Conservation (phyloP, 2,329 filamentous ascomycete species). For the Xylaria arbuscula region DNA sequence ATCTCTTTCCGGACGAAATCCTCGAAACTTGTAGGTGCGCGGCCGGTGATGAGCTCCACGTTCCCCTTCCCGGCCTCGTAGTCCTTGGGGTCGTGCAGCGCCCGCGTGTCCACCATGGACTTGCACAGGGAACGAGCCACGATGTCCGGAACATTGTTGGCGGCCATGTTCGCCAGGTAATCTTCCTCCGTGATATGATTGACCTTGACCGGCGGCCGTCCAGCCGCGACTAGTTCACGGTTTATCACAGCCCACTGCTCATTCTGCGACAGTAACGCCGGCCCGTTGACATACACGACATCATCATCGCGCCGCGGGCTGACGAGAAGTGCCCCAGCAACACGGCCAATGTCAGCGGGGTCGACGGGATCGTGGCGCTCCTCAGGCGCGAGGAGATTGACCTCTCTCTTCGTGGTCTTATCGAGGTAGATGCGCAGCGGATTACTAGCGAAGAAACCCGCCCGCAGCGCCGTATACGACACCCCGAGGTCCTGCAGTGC, state of each 20-base stretch:
- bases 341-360: slow-evolving; percentile 8
- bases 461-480: slow-evolving; percentile 2
- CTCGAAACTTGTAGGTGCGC: slow-evolving; percentile 11
- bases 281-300: slow-evolving; percentile 11
- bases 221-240: slow-evolving; percentile 1
- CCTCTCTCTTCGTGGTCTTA: slow-evolving; percentile 6
- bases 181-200: slow-evolving; percentile 7
- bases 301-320: not conserved
- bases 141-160: not conserved
- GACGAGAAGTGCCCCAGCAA: slow-evolving; percentile 6
- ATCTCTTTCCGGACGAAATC: slow-evolving; percentile 15
- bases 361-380: slow-evolving; percentile 10
- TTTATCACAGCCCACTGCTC: slow-evolving; percentile 17
- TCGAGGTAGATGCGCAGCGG: slow-evolving; percentile 15
- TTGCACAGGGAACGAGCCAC: slow-evolving; percentile 7
- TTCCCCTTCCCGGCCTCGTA: slow-evolving; percentile 3
- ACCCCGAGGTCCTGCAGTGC: slow-evolving; percentile 9
- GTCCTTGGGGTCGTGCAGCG: slow-evolving; percentile 10
- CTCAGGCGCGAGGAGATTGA: slow-evolving; percentile 10
- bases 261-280: slow-evolving; percentile 8
- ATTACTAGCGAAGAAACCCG: slow-evolving; percentile 13
- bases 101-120: slow-evolving; percentile 11
- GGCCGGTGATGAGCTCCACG: slow-evolving; percentile 2
- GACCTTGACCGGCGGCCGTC: slow-evolving; percentile 3
- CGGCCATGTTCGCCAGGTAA: slow-evolving; percentile 10